Evolutionary conservation across 768 basidiomycete genomes (phyloP), one percentile per base, ranked within the genome.

Genomic region (Lentinula boryana): DNA sequence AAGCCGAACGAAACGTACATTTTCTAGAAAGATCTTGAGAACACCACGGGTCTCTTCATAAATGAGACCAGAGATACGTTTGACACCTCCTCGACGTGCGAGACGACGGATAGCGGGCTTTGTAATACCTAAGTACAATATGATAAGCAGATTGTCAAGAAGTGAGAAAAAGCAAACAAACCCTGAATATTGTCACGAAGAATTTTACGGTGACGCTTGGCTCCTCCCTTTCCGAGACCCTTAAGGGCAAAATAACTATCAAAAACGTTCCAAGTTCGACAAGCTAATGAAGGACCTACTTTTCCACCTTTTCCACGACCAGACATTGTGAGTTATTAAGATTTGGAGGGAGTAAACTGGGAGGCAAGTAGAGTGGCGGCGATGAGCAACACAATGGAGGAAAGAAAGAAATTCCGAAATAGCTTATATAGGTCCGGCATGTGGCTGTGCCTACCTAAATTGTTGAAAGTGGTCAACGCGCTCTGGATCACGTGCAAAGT

Each of bases 41-140:
- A 93, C 92, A 76, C 91, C 90, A 72, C 92, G 90, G 31, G 92
- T 93, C 80, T 94, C 92, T 73, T 94, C 92, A 71, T 93, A 93
- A 72, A 93, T 91, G 62, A 91, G 80, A 63, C 88, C 88, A 46
- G 86, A 88, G 69, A 91, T 89, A 87, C 88, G 88, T 80, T 93
- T 94, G 66, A 94, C 91, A 85, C 92, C 92, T 70, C 92, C 91
- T 82, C 91, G 87, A 70, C 91, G 89, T 46, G 91, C 91, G 62
- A 93, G 88, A 80, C 91, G 90, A 77, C 89, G 89, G 71, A 93
- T 84, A 70, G 83, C 87, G 66, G 88, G 88, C 79, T 89, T 89
- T 62, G 87, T 89, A 74, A 89, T 89, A 75, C 86, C 86, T 82
- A 50, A 41, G n/a, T 15, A 9, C 33, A 12, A 5, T 43, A 41